Percentiles rank a stretch among this genome's conserved stretches.
phyloP scores from a whole-genome alignment of 371 early-diverging fungal species.

The Chytridiales sp. region DNA sequence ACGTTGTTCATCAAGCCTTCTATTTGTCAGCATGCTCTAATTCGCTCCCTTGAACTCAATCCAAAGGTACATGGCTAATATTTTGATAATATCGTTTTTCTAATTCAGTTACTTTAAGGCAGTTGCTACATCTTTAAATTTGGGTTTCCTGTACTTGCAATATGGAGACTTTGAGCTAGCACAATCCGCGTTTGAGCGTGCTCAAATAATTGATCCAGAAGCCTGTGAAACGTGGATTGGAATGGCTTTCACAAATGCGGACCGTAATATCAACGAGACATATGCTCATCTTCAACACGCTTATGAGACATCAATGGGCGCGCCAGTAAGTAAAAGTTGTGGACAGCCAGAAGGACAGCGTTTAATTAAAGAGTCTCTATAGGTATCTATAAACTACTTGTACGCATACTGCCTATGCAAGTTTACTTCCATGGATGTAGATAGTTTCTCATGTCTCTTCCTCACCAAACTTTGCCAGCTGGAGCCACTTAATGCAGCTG shows the following conservation, averaged over 20 bases:
- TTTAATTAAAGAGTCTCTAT: conserved; percentile 8
- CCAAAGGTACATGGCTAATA: conserved; percentile 50
- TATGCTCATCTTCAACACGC: background rate
- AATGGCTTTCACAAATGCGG: conserved; percentile 63
- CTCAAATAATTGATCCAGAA: conserved; percentile 80
- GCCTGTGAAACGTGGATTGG: conserved; percentile 81
- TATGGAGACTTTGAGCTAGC: conserved; percentile 78
- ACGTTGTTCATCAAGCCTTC: conserved; percentile 52
- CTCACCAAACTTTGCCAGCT: conserved; percentile 74
- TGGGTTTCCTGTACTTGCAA: conserved; percentile 78
- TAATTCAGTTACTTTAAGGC: conserved; percentile 34
- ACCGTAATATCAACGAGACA: background rate
- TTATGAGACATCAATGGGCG: conserved; percentile 14
- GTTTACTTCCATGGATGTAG: background rate
- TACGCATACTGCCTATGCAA: background rate
- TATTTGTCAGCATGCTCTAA: conserved; percentile 81
- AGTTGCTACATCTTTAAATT: conserved; percentile 77
- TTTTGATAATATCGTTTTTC: background rate
- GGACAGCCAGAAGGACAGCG: conserved; percentile 16
- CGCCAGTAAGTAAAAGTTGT: conserved; percentile 16
- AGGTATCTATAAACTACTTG: conserved; percentile 2
- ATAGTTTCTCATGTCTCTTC: conserved; percentile 54
- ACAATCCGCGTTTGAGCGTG: conserved; percentile 68
- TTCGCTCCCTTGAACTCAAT: conserved; percentile 73
- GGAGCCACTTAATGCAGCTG: conserved; percentile 56